These are phyloP conservation scores for Lathyrus oleraceus DNA, from an alignment of 306 rosid species.

Conservation along the genomic window DNA sequence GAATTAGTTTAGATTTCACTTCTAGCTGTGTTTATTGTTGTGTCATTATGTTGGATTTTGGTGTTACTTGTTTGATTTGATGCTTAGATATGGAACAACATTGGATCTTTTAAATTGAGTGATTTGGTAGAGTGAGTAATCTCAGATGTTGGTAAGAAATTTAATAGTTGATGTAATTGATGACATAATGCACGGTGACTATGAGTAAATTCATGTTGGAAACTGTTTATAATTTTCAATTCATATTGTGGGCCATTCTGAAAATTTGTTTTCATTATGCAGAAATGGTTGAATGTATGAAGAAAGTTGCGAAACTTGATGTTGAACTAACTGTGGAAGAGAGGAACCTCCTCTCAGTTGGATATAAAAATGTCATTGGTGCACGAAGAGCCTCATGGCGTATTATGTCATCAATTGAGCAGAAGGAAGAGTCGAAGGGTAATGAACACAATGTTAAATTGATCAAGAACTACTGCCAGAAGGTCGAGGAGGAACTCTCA, in stretches of 20 bases:
- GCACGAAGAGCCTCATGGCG: slow-evolving; percentile 99
- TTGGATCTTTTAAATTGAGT: neutral
- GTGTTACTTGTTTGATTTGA: slow-evolving; percentile 17
- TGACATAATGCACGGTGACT: neutral
- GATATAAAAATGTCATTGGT: slow-evolving; percentile 95
- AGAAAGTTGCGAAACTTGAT: slow-evolving; percentile 85
- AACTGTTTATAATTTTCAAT: slow-evolving; percentile 4
- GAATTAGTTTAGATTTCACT: neutral
- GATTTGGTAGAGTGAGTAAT: neutral
- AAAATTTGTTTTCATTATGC: slow-evolving; percentile 37
- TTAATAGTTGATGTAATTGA: neutral
- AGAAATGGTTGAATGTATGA: slow-evolving; percentile 99
- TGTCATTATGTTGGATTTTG: slow-evolving; percentile 1
- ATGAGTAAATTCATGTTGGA: neutral
- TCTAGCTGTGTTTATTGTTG: slow-evolving; percentile 1
- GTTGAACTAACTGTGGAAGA: slow-evolving; percentile 93
- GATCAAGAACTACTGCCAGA: slow-evolving; percentile 84
- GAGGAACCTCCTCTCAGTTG: slow-evolving; percentile 97
- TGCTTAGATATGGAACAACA: neutral
- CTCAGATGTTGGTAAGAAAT: neutral
- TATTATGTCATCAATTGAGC: slow-evolving; percentile 97
- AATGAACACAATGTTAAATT: slow-evolving; percentile 86
- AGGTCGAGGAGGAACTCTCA: slow-evolving; percentile 94
- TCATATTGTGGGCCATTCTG: neutral
- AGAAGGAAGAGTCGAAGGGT: slow-evolving; percentile 94